Conservation (phyloP, 257 asterid genomes). For the Ocimum tenuiflorum region DNA sequence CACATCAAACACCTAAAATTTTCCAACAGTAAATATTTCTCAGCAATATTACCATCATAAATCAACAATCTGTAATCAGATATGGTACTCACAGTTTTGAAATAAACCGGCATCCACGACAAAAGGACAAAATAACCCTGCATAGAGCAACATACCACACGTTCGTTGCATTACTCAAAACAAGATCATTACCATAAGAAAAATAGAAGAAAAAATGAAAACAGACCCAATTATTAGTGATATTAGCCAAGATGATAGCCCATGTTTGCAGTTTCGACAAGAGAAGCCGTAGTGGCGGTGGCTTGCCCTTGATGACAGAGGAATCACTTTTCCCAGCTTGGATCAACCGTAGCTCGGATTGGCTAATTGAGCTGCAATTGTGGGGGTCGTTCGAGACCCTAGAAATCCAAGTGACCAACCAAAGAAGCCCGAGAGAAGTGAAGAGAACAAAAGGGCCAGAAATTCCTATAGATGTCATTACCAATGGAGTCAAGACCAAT, state of each 20-base stretch:
- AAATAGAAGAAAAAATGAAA: background rate
- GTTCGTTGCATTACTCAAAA: background rate
- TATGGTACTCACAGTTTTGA: slow-evolving; percentile 66
- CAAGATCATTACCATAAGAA: background rate
- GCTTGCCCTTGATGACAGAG: slow-evolving; percentile 37
- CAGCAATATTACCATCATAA: background rate
- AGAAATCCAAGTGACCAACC: slow-evolving; percentile 59
- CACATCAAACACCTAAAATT: slow-evolving; percentile 68
- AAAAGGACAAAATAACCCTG: slow-evolving; percentile 98
- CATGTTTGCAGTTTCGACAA: slow-evolving; percentile 75
- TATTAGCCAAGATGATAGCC: slow-evolving; percentile 86
- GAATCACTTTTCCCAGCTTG: slow-evolving; percentile 74
- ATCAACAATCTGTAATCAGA: background rate
- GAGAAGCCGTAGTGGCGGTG: slow-evolving; percentile 57
- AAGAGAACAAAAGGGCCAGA: slow-evolving; percentile 83
- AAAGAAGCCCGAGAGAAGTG: slow-evolving; percentile 73
- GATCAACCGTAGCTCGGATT: slow-evolving; percentile 58
- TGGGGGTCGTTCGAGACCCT: slow-evolving; percentile 64
- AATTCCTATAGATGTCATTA: slow-evolving; percentile 63
- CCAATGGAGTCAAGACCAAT: slow-evolving; percentile 61
- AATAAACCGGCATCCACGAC: slow-evolving; percentile 98
- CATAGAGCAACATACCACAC: slow-evolving; percentile 19
- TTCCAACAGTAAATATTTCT: too few relatives aligned
- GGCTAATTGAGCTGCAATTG: slow-evolving; percentile 46
- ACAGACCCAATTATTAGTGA: slow-evolving; percentile 81